Percentiles rank a stretch among this genome's conserved stretches.
These are phyloP conservation scores for Pythium folliculosum DNA, from an alignment of 352 stramenopile genomes.

Conservation along the genomic window DNA sequence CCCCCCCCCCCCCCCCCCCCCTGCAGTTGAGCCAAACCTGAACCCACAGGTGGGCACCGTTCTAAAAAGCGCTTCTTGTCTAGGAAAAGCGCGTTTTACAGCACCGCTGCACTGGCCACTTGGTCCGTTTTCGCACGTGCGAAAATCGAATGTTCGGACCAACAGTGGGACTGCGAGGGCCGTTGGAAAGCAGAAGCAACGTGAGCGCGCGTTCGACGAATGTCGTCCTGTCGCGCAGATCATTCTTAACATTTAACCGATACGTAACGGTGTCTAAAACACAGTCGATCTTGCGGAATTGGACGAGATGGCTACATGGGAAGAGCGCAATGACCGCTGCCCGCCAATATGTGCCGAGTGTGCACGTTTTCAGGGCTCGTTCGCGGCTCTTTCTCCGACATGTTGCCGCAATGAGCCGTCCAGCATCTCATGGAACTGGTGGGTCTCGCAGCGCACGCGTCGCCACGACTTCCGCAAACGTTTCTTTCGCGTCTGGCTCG, in stretches of 20 bases:
- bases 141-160: slow-evolving; percentile 14
- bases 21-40: background rate
- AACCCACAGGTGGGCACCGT: slow-evolving; percentile 8
- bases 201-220: background rate
- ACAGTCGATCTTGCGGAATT: background rate
- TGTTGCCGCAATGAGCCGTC: background rate
- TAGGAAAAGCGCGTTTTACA: slow-evolving; percentile 1
- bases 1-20: too few species aligned
- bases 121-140: slow-evolving; percentile 5
- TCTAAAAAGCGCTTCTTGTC: slow-evolving; percentile 7
- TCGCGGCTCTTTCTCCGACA: too few species aligned
- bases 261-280: background rate
- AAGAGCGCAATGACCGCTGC: too few species aligned
- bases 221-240: slow-evolving; percentile 12
- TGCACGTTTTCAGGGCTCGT: too few species aligned
- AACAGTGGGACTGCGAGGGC: background rate
- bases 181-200: background rate
- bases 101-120: slow-evolving; percentile 9
- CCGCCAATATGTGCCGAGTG: too few species aligned
- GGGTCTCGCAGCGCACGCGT: too few species aligned
- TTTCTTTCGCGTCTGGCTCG: too few species aligned
- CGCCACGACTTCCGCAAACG: too few species aligned
- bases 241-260: slow-evolving; percentile 12
- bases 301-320: slow-evolving; percentile 26
- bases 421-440: too few species aligned